Conservation (phyloP, 352 stramenopile species). For the Globisporangium rhizosaccharum region DNA sequence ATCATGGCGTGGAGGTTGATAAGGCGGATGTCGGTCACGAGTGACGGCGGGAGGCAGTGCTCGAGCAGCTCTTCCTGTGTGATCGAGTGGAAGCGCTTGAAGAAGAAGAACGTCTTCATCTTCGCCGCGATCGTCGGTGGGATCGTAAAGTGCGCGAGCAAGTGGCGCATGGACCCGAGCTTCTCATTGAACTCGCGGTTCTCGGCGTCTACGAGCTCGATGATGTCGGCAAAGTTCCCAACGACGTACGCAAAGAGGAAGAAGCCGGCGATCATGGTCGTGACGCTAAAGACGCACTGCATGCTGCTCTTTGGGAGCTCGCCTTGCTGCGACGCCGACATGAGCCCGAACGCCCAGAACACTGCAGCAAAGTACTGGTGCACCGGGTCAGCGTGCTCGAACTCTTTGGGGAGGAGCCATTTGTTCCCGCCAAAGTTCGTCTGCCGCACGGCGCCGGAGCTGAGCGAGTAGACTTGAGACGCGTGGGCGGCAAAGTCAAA, state of each 20-base stretch:
- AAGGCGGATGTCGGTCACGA: slow-evolving; percentile 49
- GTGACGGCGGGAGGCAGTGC: slow-evolving; percentile 35
- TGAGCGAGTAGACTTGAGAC: slow-evolving; percentile 21
- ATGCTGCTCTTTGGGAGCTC: slow-evolving; percentile 26
- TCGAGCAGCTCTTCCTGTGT: slow-evolving; percentile 42
- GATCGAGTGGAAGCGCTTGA: slow-evolving; percentile 49
- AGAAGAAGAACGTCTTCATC: slow-evolving; percentile 48
- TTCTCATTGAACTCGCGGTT: slow-evolving; percentile 48
- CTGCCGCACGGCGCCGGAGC: not conserved
- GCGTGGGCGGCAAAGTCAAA: slow-evolving; percentile 46
- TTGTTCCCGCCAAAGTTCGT: slow-evolving; percentile 38
- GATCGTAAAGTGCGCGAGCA: slow-evolving; percentile 37
- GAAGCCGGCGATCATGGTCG: slow-evolving; percentile 35
- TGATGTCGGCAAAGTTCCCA: slow-evolving; percentile 43
- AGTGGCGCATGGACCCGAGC: slow-evolving; percentile 32
- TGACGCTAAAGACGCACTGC: slow-evolving; percentile 33
- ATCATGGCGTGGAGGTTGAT: slow-evolving; percentile 49
- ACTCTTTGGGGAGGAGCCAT: slow-evolving; percentile 23
- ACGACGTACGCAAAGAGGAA: slow-evolving; percentile 46
- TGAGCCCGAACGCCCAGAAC: slow-evolving; percentile 42
- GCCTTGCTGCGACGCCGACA: slow-evolving; percentile 32
- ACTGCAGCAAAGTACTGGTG: slow-evolving; percentile 29
- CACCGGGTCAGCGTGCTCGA: slow-evolving; percentile 19
- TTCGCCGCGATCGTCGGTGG: slow-evolving; percentile 25
- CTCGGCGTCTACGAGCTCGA: slow-evolving; percentile 38